Evolutionary conservation across 805 yeast genomes (phyloP).

Genomic region (Metschnikowia henanensis): DNA sequence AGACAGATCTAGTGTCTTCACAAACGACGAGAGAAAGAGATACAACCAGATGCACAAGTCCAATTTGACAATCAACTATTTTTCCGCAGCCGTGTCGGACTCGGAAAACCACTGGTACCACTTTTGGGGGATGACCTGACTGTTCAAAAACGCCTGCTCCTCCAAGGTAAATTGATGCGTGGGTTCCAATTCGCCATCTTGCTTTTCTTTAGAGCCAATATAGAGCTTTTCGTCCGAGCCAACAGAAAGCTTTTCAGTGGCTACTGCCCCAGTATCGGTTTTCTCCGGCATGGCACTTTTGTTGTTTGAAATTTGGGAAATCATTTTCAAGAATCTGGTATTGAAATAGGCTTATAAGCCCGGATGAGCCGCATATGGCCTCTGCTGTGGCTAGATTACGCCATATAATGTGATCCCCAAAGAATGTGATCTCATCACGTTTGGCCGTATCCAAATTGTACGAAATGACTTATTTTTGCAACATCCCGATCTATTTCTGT

Average conservation of each 20-base stretch:
- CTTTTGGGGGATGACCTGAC: conserved; percentile 1
- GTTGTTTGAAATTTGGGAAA: too few species aligned
- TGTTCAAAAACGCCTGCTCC: conserved; percentile 2
- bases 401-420: not conserved
- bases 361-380: not conserved
- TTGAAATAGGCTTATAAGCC: too few species aligned
- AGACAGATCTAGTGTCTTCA: conserved; percentile 7
- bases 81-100: conserved; percentile 4
- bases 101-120: conserved; percentile 11
- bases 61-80: conserved; percentile 3
- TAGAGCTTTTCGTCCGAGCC: not conserved
- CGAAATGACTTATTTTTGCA: too few species aligned
- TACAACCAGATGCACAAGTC: conserved; percentile 9
- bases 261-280: not conserved
- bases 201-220: not conserved
- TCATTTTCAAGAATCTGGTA: too few species aligned
- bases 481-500: too few species aligned
- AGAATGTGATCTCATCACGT: too few species aligned
- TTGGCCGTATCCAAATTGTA: too few species aligned
- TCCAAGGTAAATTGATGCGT: not conserved
- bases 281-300: not conserved
- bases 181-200: not conserved
- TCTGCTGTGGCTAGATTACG: not conserved
- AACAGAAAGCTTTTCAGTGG: not conserved
- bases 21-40: conserved; percentile 9